These are phyloP conservation scores for Porpolomopsis calyptriformis DNA, from an alignment of 768 basidiomycete genomes.

Conservation along the genomic window DNA sequence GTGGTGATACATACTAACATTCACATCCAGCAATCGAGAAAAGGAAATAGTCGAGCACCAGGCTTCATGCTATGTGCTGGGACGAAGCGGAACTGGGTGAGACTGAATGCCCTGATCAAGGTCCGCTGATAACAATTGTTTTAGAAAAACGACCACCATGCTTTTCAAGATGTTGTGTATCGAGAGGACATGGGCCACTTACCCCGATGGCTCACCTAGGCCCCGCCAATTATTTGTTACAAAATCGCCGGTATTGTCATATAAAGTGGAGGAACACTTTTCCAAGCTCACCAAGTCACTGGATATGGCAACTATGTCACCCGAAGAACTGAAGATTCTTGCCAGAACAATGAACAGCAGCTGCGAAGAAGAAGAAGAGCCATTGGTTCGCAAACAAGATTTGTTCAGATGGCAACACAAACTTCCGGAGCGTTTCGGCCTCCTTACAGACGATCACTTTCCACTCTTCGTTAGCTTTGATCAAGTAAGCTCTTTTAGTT, in stretches of 20 bases:
- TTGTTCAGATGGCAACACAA: constrained; percentile 28
- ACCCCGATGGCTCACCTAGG: constrained; percentile 17
- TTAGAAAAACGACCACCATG: constrained; percentile 68
- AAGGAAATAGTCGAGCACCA: constrained; percentile 50
- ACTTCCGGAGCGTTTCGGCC: constrained; percentile 44
- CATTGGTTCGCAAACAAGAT: constrained; percentile 33
- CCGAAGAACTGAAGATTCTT: constrained; percentile 28
- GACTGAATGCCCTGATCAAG: constrained; percentile 7
- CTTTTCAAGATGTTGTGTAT: constrained; percentile 66
- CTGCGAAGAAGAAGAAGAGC: constrained; percentile 15
- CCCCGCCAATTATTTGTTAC: constrained; percentile 67
- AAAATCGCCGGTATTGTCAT: constrained; percentile 52
- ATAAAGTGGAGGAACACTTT: constrained; percentile 65
- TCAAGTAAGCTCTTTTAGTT: constrained; percentile 6
- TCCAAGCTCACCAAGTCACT: constrained; percentile 38
- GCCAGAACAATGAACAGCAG: constrained; percentile 11
- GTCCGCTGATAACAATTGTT: background rate
- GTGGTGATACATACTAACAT: background rate
- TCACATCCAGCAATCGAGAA: constrained; percentile 30
- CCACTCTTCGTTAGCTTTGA: constrained; percentile 64
- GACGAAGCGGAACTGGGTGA: constrained; percentile 67
- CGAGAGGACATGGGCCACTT: constrained; percentile 40
- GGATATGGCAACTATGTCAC: constrained; percentile 23
- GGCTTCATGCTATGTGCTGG: constrained; percentile 54
- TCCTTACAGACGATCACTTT: constrained; percentile 49